These are phyloP conservation scores for Boletus sp. DNA, from an alignment of 768 basidiomycete species.

Conservation along the genomic window DNA sequence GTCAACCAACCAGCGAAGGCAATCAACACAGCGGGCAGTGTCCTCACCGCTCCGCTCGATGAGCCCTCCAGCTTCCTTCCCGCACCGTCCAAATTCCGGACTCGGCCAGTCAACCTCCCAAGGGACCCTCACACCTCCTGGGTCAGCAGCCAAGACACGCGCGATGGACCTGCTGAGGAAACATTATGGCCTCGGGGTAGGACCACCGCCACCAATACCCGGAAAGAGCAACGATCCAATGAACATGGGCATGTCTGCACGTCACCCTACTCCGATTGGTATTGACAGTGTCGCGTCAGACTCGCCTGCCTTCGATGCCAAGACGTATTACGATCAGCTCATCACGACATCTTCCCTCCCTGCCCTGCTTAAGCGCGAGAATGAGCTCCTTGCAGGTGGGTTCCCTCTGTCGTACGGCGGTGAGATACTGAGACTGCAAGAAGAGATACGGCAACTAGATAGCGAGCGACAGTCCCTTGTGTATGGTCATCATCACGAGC, in stretches of 20 bases:
- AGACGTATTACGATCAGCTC: conserved; percentile 79
- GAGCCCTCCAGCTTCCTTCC: conserved; percentile 31
- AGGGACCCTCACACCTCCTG: conserved; percentile 26
- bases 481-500: conserved; percentile 93
- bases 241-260: conserved; percentile 60
- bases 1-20: conserved; percentile 17
- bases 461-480: conserved; percentile 88
- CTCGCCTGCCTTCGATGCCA: conserved; percentile 78
- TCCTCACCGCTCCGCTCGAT: conserved; percentile 46
- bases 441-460: conserved; percentile 86
- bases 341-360: conserved; percentile 79
- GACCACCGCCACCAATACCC: conserved; percentile 58
- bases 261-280: not conserved
- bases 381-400: conserved; percentile 71
- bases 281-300: conserved; percentile 41
- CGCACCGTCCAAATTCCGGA: conserved; percentile 14
- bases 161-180: conserved; percentile 79
- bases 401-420: not conserved
- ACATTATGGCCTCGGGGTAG: conserved; percentile 83
- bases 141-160: conserved; percentile 43
- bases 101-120: conserved; percentile 23
- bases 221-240: conserved; percentile 68
- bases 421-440: conserved; percentile 5
- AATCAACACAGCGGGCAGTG: conserved; percentile 33
- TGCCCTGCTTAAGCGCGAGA: conserved; percentile 72